Evolutionary conservation across 148 eudicot genomes (phyloP).

Genomic region (Chenopodium formosanum): DNA sequence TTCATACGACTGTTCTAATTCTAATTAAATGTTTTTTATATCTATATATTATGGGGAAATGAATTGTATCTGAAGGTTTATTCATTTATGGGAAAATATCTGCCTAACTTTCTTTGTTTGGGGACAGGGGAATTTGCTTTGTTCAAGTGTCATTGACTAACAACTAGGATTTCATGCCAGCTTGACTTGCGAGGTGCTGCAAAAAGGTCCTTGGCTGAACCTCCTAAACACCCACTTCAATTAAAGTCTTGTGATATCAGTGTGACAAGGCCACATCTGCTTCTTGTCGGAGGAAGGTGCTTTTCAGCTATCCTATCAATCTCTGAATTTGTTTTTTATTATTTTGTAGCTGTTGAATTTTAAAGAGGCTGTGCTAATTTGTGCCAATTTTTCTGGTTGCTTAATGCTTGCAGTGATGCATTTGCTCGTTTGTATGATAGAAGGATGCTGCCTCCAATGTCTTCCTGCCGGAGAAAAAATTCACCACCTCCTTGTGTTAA

Average conservation of each 20-base stretch:
- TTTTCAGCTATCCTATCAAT: slow-evolving; percentile 13
- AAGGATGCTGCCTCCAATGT: slow-evolving; percentile 93
- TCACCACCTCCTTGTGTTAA: slow-evolving; percentile 86
- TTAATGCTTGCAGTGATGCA: slow-evolving; percentile 70
- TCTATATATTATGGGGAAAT: not conserved
- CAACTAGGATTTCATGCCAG: slow-evolving; percentile 54
- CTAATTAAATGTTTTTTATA: not conserved
- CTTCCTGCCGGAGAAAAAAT: slow-evolving; percentile 64
- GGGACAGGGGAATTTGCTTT: slow-evolving; percentile 1
- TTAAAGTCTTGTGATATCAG: slow-evolving; percentile 90
- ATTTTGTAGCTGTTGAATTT: not conserved
- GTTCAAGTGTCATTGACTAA: slow-evolving; percentile 22
- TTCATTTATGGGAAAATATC: not conserved
- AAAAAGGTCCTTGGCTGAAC: slow-evolving; percentile 80
- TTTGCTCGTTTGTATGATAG: slow-evolving; percentile 98
- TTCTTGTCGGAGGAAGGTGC: slow-evolving; percentile 98
- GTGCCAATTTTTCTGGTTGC: slow-evolving; percentile 21
- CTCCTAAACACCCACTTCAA: slow-evolving; percentile 74
- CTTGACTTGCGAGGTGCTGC: slow-evolving; percentile 90
- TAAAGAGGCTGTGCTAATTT: not conserved
- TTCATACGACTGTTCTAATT: no score
- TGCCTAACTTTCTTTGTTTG: not conserved
- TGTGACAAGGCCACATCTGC: slow-evolving; percentile 82
- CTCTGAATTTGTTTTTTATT: not conserved
- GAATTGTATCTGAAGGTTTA: not conserved